Evolutionary conservation across 2,329 filamentous ascomycete species (phyloP).

Genomic region (Plenodomus lindquistii): DNA sequence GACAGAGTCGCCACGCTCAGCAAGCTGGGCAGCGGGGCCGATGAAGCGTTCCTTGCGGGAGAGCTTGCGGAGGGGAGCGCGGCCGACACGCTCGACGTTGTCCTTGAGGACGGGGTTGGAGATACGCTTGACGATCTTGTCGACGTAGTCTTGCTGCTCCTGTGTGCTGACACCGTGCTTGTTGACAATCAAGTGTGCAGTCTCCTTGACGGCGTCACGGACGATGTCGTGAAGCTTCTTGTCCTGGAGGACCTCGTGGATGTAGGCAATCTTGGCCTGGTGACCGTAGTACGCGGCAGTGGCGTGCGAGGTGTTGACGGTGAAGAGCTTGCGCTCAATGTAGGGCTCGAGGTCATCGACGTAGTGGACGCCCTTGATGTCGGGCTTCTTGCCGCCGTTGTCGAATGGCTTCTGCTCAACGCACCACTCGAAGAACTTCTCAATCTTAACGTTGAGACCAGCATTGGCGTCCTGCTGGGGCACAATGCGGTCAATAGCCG

Average conservation of each 20-base stretch:
- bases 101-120: conserved; percentile 93
- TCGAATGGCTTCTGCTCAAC: conserved; percentile 84
- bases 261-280: conserved; percentile 80
- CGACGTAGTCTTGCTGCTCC: conserved; percentile 83
- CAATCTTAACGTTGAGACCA: conserved; percentile 89
- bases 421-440: conserved; percentile 99
- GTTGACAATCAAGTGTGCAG: conserved; percentile 78
- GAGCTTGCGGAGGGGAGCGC: conserved; percentile 91
- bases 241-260: conserved; percentile 87
- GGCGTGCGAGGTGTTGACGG: conserved; percentile 97
- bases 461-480: conserved; percentile 81
- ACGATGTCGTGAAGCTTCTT: conserved; percentile 79
- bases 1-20: conserved; percentile 75
- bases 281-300: conserved; percentile 95
- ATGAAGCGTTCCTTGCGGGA: conserved; percentile 95
- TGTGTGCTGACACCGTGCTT: conserved; percentile 79
- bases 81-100: conserved; percentile 90
- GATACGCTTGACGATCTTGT: conserved; percentile 90
- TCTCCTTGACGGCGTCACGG: conserved; percentile 79
- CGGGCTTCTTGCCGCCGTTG: conserved; percentile 67
- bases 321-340: conserved; percentile 99
- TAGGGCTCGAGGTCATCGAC: conserved; percentile 89
- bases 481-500: conserved; percentile 96
- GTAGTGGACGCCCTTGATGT: conserved; percentile 88
- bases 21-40: conserved; percentile 85